Evolutionary conservation across 805 yeast species (phyloP).

Genomic region (Schwanniomyces sp.): DNA sequence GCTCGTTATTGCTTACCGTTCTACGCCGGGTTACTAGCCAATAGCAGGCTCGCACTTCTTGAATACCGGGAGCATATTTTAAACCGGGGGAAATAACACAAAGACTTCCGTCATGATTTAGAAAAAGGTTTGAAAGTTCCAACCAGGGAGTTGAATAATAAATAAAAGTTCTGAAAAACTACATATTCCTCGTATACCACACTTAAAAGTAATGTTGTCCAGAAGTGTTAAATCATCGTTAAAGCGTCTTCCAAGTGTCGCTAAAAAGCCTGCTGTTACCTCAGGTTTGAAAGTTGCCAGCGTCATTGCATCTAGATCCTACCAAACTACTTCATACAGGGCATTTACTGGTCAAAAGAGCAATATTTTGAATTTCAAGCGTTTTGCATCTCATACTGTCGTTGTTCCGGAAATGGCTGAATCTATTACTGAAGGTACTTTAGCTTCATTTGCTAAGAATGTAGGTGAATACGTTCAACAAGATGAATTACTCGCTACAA

Average conservation of each 20-base stretch:
- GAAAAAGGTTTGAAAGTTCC: neutral
- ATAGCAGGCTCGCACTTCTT: neutral
- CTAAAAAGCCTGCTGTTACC: constrained; percentile 9
- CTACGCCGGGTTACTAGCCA: neutral
- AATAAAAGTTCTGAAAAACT: neutral
- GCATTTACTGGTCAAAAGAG: constrained; percentile 4
- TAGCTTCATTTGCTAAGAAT: constrained; percentile 61
- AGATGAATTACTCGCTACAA: constrained; percentile 93
- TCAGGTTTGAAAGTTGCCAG: constrained; percentile 11
- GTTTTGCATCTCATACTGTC: constrained; percentile 50
- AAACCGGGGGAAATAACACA: constrained; percentile 1
- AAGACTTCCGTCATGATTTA: neutral
- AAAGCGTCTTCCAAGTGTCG: constrained; percentile 24
- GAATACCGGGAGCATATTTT: neutral
- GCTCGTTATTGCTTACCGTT: neutral
- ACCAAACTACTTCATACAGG: constrained; percentile 9
- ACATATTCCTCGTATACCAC: neutral
- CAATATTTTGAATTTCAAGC: constrained; percentile 22
- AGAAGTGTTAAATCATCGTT: constrained; percentile 29
- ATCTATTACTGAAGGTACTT: constrained; percentile 95
- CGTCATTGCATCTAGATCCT: constrained; percentile 18
- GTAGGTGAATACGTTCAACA: constrained; percentile 86
- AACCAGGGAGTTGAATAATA: neutral
- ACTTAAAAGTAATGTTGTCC: constrained; percentile 26
- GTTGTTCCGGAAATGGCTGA: constrained; percentile 99